A percentile compares a stretch with the other conserved stretches of the same genome.
Evolutionary conservation across 805 yeast species (phyloP).

Genomic region (Metschnikowia matae): DNA sequence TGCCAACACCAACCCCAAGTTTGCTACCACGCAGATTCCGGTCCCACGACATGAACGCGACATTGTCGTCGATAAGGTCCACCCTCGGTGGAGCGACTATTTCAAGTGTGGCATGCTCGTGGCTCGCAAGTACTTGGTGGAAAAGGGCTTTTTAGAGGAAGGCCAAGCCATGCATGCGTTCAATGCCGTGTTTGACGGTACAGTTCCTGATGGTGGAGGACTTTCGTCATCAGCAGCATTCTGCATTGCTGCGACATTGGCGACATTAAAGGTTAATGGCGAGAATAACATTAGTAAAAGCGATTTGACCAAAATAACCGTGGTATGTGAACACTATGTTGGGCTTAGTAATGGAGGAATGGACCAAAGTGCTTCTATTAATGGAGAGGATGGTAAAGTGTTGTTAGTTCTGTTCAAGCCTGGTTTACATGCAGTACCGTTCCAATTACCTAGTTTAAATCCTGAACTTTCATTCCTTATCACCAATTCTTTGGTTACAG

Average conservation of each 20-base stretch:
- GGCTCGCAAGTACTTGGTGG: conserved; percentile 47
- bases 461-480: conserved; percentile 51
- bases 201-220: conserved; percentile 71
- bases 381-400: conserved; percentile 56
- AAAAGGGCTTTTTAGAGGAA: conserved; percentile 23
- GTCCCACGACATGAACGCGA: conserved; percentile 37
- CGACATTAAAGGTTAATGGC: conserved; percentile 52
- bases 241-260: conserved; percentile 59
- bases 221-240: conserved; percentile 70
- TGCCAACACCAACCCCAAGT: conserved; percentile 32
- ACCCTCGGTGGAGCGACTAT: conserved; percentile 63
- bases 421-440: conserved; percentile 48
- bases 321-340: conserved; percentile 63
- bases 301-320: conserved; percentile 56
- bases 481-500: conserved; percentile 57
- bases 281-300: conserved; percentile 40
- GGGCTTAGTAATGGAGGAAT: conserved; percentile 79
- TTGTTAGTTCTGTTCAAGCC: conserved; percentile 61
- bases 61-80: conserved; percentile 45
- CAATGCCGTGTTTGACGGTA: conserved; percentile 53
- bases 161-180: conserved; percentile 40
- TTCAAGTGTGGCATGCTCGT: conserved; percentile 63
- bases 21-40: conserved; percentile 38
- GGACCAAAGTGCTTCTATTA: conserved; percentile 73
- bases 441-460: conserved; percentile 46